A percentile compares a stretch with the other conserved stretches of the same genome.
phyloP scores from a whole-genome alignment of 169 alveolate species.

The Plasmodium vinckei region DNA sequence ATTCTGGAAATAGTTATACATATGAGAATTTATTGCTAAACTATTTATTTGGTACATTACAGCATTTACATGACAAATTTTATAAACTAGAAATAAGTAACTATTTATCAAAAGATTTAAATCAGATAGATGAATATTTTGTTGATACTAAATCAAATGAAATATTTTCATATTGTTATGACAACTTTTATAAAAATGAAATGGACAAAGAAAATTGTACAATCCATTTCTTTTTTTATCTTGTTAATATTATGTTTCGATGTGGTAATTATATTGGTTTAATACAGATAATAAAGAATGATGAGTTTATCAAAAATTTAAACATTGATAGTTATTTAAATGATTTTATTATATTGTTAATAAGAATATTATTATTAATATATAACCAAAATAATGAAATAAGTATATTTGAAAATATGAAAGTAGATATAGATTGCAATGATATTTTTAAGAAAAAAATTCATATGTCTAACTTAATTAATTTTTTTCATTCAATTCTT shows the following conservation, averaged over 20 bases:
- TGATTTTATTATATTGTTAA: constrained; percentile 68
- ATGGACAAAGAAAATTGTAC: constrained; percentile 75
- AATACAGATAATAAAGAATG: constrained; percentile 67
- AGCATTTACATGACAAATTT: constrained; percentile 75
- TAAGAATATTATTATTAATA: constrained; percentile 66
- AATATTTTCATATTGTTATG: constrained; percentile 70
- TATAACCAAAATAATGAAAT: constrained; percentile 48
- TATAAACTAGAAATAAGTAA: constrained; percentile 70
- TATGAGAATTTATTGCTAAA: constrained; percentile 67
- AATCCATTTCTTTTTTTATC: constrained; percentile 66
- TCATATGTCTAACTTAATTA: constrained; percentile 50
- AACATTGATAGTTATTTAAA: constrained; percentile 39
- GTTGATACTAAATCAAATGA: constrained; percentile 63
- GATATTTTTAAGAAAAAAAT: constrained; percentile 69
- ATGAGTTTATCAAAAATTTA: constrained; percentile 48
- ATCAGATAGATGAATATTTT: constrained; percentile 65
- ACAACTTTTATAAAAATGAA: constrained; percentile 68
- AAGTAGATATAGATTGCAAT: constrained; percentile 50
- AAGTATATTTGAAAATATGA: constrained; percentile 49
- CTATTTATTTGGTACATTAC: constrained; percentile 68
- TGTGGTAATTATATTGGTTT: constrained; percentile 74
- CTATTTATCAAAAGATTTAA: constrained; percentile 66
- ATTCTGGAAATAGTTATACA: constrained; percentile 10
- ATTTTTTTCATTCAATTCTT: constrained; percentile 63
- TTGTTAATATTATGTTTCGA: constrained; percentile 69